Evolutionary conservation across 352 stramenopile genomes (phyloP).

Genomic region (Phytopythium helicoides): DNA sequence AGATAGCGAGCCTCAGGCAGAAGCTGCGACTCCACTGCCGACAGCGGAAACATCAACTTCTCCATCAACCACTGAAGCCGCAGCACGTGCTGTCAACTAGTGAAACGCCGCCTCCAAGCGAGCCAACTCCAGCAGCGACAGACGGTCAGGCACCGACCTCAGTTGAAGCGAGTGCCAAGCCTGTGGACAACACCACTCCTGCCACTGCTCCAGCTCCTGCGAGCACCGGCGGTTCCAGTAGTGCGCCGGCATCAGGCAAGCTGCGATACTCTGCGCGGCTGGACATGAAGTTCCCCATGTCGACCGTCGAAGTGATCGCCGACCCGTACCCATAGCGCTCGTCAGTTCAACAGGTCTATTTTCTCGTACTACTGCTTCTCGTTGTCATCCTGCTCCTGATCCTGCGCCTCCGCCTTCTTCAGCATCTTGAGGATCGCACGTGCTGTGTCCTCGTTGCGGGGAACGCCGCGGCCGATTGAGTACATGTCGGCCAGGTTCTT

Average conservation of each 20-base stretch:
- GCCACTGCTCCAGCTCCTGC: neutral
- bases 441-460: conserved; percentile 74
- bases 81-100: no score
- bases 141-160: no score
- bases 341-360: neutral
- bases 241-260: conserved; percentile 18
- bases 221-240: conserved; percentile 1
- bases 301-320: conserved; percentile 62
- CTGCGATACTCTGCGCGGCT: conserved; percentile 49
- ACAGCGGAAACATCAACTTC: no score
- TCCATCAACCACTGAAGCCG: no score
- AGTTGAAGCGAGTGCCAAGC: no score
- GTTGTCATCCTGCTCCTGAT: neutral
- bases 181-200: neutral
- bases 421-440: conserved; percentile 87
- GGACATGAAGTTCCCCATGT: conserved; percentile 75
- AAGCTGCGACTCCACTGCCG: no score
- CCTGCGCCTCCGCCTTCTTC: conserved; percentile 33
- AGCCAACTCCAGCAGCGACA: no score
- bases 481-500: conserved; percentile 91
- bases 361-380: conserved; percentile 1
- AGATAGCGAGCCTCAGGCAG: no score
- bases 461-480: conserved; percentile 65
- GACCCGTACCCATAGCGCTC: conserved; percentile 25
- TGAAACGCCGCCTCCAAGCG: no score